Conservation (phyloP, 139 green algal genomes). For the Chlorella sorokiniana region DNA sequence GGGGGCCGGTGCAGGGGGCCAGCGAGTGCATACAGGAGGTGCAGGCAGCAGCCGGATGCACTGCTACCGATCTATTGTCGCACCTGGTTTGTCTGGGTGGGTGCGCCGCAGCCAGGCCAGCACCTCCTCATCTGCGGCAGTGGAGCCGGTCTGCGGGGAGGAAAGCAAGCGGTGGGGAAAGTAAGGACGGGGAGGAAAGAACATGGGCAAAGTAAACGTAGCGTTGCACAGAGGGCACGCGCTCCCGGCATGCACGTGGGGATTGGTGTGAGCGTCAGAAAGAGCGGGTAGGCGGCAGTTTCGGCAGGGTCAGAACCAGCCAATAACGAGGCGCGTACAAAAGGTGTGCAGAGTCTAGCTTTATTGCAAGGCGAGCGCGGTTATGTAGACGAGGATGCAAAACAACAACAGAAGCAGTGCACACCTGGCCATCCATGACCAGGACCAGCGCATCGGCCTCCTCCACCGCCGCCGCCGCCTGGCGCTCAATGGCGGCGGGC, state of each 20-base stretch:
- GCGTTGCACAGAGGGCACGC: not conserved
- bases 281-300: too few species aligned
- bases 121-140: constrained; percentile 85
- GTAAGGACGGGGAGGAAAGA: too few species aligned
- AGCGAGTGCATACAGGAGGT: too few species aligned
- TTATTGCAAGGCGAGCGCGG: too few species aligned
- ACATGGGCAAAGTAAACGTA: too few species aligned
- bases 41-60: too few species aligned
- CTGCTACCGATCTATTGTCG: not conserved
- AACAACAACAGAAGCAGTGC: not conserved
- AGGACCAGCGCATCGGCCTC: constrained; percentile 90
- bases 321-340: too few species aligned
- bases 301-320: too few species aligned
- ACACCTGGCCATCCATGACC: constrained; percentile 79
- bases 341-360: too few species aligned
- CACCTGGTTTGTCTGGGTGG: constrained; percentile 72
- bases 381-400: not conserved
- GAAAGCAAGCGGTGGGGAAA: not conserved
- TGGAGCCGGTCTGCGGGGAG: constrained; percentile 74
- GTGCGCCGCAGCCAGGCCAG: constrained; percentile 84
- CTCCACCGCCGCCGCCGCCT: constrained; percentile 87
- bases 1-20: too few species aligned
- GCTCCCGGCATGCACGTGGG: too few species aligned
- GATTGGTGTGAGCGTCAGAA: too few species aligned
- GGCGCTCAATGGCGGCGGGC: constrained; percentile 84